These are phyloP conservation scores for Termitomyces bulborhizus DNA, from an alignment of 768 basidiomycete species.

Conservation along the genomic window DNA sequence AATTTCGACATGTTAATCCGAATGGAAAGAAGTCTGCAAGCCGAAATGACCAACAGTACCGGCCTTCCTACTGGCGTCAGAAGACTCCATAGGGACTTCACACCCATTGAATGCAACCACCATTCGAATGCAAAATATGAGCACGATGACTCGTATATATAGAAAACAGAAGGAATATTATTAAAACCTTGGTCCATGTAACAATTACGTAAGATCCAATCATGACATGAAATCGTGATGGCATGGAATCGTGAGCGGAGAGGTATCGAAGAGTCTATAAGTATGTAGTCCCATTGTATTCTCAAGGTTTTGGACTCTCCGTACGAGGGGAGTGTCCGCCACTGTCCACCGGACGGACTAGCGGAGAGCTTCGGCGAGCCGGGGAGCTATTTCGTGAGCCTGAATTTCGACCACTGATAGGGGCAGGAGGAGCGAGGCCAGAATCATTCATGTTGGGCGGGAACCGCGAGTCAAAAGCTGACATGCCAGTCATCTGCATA, in stretches of 20 bases:
- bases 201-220: constrained; percentile 13
- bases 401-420: constrained; percentile 24
- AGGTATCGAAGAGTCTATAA: constrained; percentile 1
- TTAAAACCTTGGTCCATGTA: neutral
- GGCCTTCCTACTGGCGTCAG: constrained; percentile 91
- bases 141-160: neutral
- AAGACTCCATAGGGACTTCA: constrained; percentile 93
- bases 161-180: neutral
- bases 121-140: constrained; percentile 1
- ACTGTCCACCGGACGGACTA: constrained; percentile 26
- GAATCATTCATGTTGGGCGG: constrained; percentile 31
- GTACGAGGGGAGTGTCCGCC: constrained; percentile 25
- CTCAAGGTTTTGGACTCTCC: constrained; percentile 28
- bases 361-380: constrained; percentile 48
- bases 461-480: constrained; percentile 53
- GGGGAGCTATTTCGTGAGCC: constrained; percentile 47
- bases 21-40: neutral
- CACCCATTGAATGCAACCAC: constrained; percentile 63
- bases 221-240: neutral
- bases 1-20: neutral
- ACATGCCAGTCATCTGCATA: constrained; percentile 61
- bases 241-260: neutral
- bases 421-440: constrained; percentile 31
- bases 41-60: constrained; percentile 53
- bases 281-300: neutral